Conservation (phyloP, 1,284 basidiomycete genomes). For the Rhodotorula sp. region DNA sequence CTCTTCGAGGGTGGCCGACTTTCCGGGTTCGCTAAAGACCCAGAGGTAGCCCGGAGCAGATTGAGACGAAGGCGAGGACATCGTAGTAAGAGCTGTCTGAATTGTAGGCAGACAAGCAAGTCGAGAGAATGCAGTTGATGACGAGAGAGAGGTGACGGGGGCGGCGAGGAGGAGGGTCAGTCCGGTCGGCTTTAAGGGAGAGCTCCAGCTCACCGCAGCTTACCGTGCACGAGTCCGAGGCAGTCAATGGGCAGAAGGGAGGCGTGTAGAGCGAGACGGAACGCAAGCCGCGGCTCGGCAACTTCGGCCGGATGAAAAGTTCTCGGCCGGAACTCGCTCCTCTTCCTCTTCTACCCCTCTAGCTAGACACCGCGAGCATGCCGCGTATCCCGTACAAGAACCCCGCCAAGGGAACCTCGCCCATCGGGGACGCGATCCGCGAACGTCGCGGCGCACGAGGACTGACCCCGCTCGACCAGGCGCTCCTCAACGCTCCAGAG, state of each 20-base stretch:
- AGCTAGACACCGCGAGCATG: conserved; percentile 4
- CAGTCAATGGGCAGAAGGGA: not conserved
- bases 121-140: not conserved
- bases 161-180: too few species aligned
- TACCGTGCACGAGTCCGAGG: too few species aligned
- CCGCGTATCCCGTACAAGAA: conserved; percentile 49
- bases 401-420: conserved; percentile 48
- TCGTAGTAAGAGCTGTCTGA: not conserved
- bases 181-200: too few species aligned
- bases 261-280: not conserved
- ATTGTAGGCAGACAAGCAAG: not conserved
- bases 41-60: conserved; percentile 45
- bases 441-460: conserved; percentile 51
- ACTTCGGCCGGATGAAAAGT: not conserved
- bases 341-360: not conserved
- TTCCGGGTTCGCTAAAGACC: conserved; percentile 47
- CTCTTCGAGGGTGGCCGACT: conserved; percentile 43
- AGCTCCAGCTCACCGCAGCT: not conserved
- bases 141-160: not conserved
- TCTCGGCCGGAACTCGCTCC: not conserved
- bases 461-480: conserved; percentile 52
- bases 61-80: conserved; percentile 17
- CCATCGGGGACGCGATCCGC: conserved; percentile 52
- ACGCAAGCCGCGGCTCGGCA: not conserved
- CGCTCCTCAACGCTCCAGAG: conserved; percentile 50